Percentiles rank a stretch among this genome's conserved stretches.
Evolutionary conservation across 2,329 filamentous ascomycete genomes (phyloP).

Genomic region (Aspergillus pseudoviridinutans): DNA sequence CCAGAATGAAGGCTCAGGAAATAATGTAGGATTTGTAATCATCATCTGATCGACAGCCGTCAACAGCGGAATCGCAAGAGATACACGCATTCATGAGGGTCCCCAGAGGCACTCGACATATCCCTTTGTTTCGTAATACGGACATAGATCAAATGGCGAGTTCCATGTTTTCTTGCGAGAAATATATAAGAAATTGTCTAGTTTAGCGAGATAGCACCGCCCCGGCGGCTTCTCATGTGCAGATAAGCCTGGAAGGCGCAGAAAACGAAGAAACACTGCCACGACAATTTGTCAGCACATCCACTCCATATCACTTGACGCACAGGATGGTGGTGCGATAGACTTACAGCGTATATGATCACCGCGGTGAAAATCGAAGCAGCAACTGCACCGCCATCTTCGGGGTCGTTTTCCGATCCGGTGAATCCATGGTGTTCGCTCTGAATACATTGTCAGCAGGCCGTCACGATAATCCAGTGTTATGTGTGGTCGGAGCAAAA

Average conservation of each 20-base stretch:
- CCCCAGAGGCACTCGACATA: not conserved
- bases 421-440: slow-evolving; percentile 77
- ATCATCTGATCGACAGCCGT: not conserved
- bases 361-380: slow-evolving; percentile 84
- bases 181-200: slow-evolving; percentile 26
- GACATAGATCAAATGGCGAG: slow-evolving; percentile 7
- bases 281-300: slow-evolving; percentile 11
- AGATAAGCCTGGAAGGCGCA: slow-evolving; percentile 85
- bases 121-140: not conserved
- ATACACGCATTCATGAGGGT: not conserved
- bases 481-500: not conserved
- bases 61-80: not conserved
- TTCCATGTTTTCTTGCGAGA: slow-evolving; percentile 12
- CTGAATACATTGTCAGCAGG: slow-evolving; percentile 27
- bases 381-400: slow-evolving; percentile 73
- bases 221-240: slow-evolving; percentile 75
- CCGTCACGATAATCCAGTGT: not conserved
- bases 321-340: not conserved
- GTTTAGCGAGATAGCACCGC: slow-evolving; percentile 76
- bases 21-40: not conserved
- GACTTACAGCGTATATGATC: slow-evolving; percentile 78
- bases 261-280: slow-evolving; percentile 81
- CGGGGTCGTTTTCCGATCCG: slow-evolving; percentile 65
- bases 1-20: not conserved
- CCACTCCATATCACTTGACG: not conserved